Percentiles rank a stretch among this genome's conserved stretches.
These are phyloP conservation scores for Camillea tinctor DNA, from an alignment of 2,329 filamentous ascomycete genomes.

Conservation along the genomic window DNA sequence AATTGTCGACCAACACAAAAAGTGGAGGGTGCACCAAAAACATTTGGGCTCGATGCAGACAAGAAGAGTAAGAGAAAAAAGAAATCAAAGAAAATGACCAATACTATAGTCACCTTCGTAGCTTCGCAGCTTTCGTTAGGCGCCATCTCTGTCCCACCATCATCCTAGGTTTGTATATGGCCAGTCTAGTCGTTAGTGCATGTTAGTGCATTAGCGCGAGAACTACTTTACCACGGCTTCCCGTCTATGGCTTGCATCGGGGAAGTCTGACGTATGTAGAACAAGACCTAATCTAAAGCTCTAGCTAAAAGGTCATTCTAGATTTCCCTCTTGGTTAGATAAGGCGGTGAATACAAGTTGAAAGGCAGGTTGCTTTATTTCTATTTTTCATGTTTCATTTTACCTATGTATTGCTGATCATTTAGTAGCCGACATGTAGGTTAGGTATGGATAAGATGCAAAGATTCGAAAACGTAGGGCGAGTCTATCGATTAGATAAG, in stretches of 20 bases:
- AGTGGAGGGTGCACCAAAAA: background rate
- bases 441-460: no score
- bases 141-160: background rate
- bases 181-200: background rate
- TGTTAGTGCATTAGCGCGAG: background rate
- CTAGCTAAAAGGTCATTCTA: no score
- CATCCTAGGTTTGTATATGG: background rate
- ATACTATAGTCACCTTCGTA: no score
- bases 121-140: background rate
- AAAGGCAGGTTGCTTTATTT: no score
- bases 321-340: no score
- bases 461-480: no score
- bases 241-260: background rate
- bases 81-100: no score
- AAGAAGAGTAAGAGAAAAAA: background rate
- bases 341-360: no score
- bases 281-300: background rate
- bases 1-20: background rate
- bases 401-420: no score
- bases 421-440: no score
- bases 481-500: no score
- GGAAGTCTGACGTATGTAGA: background rate
- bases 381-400: no score
- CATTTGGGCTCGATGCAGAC: background rate
- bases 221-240: background rate